Conservation (phyloP, 225 moss, liverwort and hornwort species). For the Climacium dendroides region DNA sequence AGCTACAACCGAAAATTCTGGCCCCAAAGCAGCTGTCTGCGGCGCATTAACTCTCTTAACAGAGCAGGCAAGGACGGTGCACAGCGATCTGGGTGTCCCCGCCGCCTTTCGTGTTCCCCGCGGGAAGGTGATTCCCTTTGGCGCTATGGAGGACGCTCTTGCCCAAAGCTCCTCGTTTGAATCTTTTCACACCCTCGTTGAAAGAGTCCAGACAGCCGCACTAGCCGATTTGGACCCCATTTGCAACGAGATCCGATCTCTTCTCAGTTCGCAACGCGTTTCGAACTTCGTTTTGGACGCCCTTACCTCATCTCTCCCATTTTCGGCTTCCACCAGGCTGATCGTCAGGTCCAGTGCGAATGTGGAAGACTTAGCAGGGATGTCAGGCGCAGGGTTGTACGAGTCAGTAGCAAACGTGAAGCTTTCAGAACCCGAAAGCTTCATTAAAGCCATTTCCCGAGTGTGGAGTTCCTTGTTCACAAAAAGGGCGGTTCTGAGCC, state of each 20-base stretch:
- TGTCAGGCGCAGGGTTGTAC: constrained; percentile 36
- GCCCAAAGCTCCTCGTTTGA: not conserved
- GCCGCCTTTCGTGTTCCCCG: constrained; percentile 21
- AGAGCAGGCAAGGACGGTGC: constrained; percentile 1
- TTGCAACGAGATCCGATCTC: constrained; percentile 13
- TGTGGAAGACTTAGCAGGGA: constrained; percentile 36
- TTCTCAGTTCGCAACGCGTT: constrained; percentile 6
- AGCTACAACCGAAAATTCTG: constrained; percentile 43
- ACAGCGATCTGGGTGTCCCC: constrained; percentile 12
- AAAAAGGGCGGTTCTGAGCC: constrained; percentile 30
- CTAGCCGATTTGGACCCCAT: constrained; percentile 20
- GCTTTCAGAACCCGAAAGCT: constrained; percentile 22
- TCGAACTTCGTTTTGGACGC: constrained; percentile 1
- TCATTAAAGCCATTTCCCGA: constrained; percentile 22
- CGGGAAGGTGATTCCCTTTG: constrained; percentile 41
- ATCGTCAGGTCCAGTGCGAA: constrained; percentile 44
- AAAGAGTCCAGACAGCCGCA: constrained; percentile 1
- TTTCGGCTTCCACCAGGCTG: not conserved
- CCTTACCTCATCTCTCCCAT: not conserved
- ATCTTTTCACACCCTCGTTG: constrained; percentile 2
- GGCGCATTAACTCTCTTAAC: constrained; percentile 32
- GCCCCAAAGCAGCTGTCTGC: constrained; percentile 70
- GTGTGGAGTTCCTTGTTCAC: constrained; percentile 48
- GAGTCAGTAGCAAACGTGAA: constrained; percentile 32
- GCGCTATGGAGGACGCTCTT: constrained; percentile 42